These are phyloP conservation scores for Apophysomyces ossiformis DNA, from an alignment of 371 early-diverging fungal species.

Conservation along the genomic window DNA sequence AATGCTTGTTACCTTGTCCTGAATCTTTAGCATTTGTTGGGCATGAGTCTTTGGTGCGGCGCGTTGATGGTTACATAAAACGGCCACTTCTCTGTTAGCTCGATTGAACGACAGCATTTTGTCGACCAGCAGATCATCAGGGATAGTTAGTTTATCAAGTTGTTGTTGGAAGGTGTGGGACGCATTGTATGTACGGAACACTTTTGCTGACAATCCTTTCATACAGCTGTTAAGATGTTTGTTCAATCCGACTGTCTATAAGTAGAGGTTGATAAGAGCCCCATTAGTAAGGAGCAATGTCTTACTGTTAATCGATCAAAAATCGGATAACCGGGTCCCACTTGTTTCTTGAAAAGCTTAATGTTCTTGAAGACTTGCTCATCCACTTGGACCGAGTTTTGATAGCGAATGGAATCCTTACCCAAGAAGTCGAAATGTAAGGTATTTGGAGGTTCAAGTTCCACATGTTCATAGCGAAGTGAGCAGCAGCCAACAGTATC, in stretches of 20 bases:
- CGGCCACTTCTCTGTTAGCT: constrained; percentile 95
- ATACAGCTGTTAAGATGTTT: constrained; percentile 85
- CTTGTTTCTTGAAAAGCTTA: constrained; percentile 79
- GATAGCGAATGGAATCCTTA: constrained; percentile 96
- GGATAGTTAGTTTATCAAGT: constrained; percentile 70
- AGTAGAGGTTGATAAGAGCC: background rate
- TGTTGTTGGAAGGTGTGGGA: constrained; percentile 93
- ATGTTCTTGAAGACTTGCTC: constrained; percentile 92
- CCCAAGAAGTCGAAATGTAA: constrained; percentile 96
- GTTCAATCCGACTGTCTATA: constrained; percentile 78
- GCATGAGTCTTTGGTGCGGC: constrained; percentile 83
- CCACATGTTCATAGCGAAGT: constrained; percentile 91
- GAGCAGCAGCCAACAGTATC: constrained; percentile 99
- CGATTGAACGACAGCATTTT: constrained; percentile 94
- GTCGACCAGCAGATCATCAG: constrained; percentile 75
- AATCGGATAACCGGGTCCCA: constrained; percentile 73
- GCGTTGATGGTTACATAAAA: constrained; percentile 97
- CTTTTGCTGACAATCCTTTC: constrained; percentile 96
- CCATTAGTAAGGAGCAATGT: background rate
- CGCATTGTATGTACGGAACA: constrained; percentile 98
- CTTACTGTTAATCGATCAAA: constrained; percentile 91
- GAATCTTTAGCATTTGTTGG: constrained; percentile 77
- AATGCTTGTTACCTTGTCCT: constrained; percentile 66
- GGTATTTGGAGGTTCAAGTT: constrained; percentile 73
- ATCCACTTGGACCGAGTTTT: constrained; percentile 85